Conservation (phyloP, 768 basidiomycete genomes). For the Mycena crocata region DNA sequence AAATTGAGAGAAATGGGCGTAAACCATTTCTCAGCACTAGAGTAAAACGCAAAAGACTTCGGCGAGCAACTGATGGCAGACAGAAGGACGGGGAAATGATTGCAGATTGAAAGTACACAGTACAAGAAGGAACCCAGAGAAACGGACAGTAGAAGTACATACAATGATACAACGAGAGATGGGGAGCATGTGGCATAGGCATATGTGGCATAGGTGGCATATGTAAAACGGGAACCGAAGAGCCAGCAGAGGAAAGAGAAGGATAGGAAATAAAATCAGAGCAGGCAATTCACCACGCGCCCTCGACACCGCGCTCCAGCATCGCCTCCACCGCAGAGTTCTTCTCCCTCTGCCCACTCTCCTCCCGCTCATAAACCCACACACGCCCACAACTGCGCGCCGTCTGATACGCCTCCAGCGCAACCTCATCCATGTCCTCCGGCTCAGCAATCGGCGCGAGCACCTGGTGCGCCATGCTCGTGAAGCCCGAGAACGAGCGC, state of each 20-base stretch:
- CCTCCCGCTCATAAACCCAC: constrained; percentile 13
- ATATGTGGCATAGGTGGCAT: not conserved
- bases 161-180: not conserved
- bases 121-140: too few relatives aligned
- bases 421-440: constrained; percentile 13
- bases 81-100: too few relatives aligned
- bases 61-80: too few relatives aligned
- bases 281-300: not conserved
- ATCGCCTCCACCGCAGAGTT: not conserved
- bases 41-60: too few relatives aligned
- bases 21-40: too few relatives aligned
- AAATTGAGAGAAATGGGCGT: too few relatives aligned
- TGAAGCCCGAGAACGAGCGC: constrained; percentile 31
- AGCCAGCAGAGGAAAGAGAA: not conserved
- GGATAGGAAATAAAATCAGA: not conserved
- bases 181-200: not conserved
- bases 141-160: too few relatives aligned
- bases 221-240: not conserved
- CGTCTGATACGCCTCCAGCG: constrained; percentile 14
- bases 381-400: constrained; percentile 7
- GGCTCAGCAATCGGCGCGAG: constrained; percentile 12
- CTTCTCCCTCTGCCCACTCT: not conserved
- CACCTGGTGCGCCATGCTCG: constrained; percentile 20
- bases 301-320: constrained; percentile 21
- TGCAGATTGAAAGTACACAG: too few relatives aligned